These are phyloP conservation scores for Exobasidium cylindrosporum DNA, from an alignment of 1,284 basidiomycete genomes.

Conservation along the genomic window DNA sequence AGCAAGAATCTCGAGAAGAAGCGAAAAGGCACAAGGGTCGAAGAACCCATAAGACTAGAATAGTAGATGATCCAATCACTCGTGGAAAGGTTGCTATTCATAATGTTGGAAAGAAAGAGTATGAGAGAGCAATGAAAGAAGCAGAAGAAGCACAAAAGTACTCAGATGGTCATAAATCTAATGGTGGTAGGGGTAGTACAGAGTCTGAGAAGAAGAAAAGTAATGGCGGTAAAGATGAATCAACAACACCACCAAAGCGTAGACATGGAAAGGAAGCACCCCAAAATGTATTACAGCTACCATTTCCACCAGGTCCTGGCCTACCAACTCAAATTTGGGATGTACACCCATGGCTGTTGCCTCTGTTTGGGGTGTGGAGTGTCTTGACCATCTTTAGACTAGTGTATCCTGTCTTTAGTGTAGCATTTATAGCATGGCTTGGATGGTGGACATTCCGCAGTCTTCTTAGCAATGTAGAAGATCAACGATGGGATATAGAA, in stretches of 20 bases:
- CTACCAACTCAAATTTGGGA: constrained; percentile 17
- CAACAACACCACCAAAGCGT: too few species aligned
- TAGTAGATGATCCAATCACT: constrained; percentile 29
- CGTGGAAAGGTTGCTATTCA: constrained; percentile 18
- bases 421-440: constrained; percentile 25
- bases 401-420: constrained; percentile 16
- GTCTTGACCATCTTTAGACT: constrained; percentile 15
- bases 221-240: too few species aligned
- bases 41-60: constrained; percentile 16
- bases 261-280: not conserved
- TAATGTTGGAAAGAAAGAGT: constrained; percentile 28
- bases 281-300: constrained; percentile 20
- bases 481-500: constrained; percentile 30
- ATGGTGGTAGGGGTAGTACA: not conserved
- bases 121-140: constrained; percentile 18
- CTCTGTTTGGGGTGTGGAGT: constrained; percentile 23
- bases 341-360: constrained; percentile 21
- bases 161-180: not conserved
- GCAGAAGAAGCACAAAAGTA: constrained; percentile 2
- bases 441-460: constrained; percentile 26
- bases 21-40: constrained; percentile 10
- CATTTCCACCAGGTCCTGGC: constrained; percentile 24
- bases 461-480: constrained; percentile 18
- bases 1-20: constrained; percentile 12
- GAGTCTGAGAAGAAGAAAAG: not conserved